Evolutionary conservation across 2,329 filamentous ascomycete genomes (phyloP).

Genomic region (Cladophialophora carrionii): DNA sequence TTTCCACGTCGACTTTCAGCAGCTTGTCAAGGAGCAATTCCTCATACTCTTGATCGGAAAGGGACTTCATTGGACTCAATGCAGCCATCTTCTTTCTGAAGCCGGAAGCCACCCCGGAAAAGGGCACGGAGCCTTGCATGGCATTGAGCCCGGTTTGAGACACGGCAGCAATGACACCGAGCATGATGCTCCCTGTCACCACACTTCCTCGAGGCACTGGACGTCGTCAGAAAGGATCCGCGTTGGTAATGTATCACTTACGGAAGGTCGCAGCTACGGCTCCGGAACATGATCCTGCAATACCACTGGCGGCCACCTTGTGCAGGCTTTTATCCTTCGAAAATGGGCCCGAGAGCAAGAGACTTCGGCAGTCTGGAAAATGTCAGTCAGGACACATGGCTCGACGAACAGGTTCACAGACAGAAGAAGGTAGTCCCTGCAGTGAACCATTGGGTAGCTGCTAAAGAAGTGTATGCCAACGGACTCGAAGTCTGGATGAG

Average conservation of each 20-base stretch:
- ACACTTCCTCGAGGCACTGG: conserved; percentile 29
- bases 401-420: conserved; percentile 46
- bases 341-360: conserved; percentile 15
- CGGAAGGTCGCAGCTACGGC: conserved; percentile 31
- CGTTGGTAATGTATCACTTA: conserved; percentile 15
- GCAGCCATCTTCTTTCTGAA: conserved; percentile 43
- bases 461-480: conserved; percentile 69
- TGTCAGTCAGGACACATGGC: not conserved
- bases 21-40: conserved; percentile 72
- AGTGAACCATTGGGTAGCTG: conserved; percentile 78
- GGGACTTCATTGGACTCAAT: conserved; percentile 71
- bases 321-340: conserved; percentile 39
- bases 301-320: conserved; percentile 31
- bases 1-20: conserved; percentile 72
- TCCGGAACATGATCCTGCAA: conserved; percentile 35
- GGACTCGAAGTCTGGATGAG: conserved; percentile 67
- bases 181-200: conserved; percentile 31
- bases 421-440: conserved; percentile 78
- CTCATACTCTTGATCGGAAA: conserved; percentile 74
- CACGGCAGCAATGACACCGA: conserved; percentile 29
- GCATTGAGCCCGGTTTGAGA: conserved; percentile 31
- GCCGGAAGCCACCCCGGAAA: conserved; percentile 11
- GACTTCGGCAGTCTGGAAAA: conserved; percentile 24
- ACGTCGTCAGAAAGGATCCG: conserved; percentile 5
- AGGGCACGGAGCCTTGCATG: conserved; percentile 48